Evolutionary conservation across 495 filamentous ascomycete species (phyloP).

Genomic region (Penicillium maclennaniae): DNA sequence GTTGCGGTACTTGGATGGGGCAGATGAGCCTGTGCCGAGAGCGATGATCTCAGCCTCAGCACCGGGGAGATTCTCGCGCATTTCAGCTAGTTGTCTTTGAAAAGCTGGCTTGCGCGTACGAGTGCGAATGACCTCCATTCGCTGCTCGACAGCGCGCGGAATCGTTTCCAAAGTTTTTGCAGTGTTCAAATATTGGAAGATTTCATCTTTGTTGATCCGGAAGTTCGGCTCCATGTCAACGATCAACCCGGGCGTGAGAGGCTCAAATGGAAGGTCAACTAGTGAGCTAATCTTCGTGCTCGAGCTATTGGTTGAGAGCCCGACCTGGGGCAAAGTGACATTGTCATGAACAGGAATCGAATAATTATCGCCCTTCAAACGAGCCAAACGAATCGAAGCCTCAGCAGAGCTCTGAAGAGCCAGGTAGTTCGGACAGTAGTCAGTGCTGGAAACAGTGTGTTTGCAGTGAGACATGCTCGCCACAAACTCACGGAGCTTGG

Average conservation of each 20-base stretch:
- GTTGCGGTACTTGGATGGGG: constrained; percentile 91
- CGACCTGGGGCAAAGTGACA: constrained; percentile 33
- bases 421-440: constrained; percentile 69
- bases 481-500: constrained; percentile 65
- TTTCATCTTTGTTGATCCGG: constrained; percentile 44
- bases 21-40: constrained; percentile 84
- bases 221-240: constrained; percentile 66
- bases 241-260: constrained; percentile 47
- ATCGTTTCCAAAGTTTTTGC: constrained; percentile 29
- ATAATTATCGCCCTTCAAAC: constrained; percentile 67
- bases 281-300: background rate
- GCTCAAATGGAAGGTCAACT: constrained; percentile 22
- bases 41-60: constrained; percentile 76
- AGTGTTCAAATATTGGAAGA: constrained; percentile 53
- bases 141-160: constrained; percentile 42
- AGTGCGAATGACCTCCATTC: constrained; percentile 25
- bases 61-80: constrained; percentile 55
- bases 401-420: constrained; percentile 59
- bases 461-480: constrained; percentile 51
- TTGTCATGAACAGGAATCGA: constrained; percentile 59
- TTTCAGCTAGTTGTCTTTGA: constrained; percentile 31
- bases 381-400: constrained; percentile 61
- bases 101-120: constrained; percentile 26
- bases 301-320: background rate
- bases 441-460: constrained; percentile 72